Conservation (phyloP, 164 flowering plant species). For the Tetracentron sinense region DNA sequence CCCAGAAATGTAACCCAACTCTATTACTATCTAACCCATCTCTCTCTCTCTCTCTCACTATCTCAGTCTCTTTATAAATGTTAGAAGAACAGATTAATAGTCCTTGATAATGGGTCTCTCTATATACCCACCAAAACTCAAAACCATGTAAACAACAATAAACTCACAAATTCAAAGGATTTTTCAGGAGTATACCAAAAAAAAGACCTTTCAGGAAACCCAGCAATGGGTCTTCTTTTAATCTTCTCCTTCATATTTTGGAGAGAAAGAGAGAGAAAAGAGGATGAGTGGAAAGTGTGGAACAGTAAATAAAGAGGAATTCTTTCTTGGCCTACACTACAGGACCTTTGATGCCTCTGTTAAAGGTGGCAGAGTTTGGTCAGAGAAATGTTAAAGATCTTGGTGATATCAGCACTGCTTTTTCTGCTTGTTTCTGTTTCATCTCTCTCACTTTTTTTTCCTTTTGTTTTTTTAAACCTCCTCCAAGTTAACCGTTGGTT, state of each 20-base stretch:
- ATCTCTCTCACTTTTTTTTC: no score
- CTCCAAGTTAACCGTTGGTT: no score
- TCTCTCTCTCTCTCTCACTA: no score
- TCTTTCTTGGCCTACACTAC: conserved; percentile 16
- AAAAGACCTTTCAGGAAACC: not conserved
- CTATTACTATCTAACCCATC: no score
- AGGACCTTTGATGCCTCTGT: conserved; percentile 34
- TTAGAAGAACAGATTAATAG: not conserved
- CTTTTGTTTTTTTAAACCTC: no score
- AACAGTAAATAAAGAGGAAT: conserved; percentile 11
- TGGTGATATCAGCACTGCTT: conserved; percentile 6
- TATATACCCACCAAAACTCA: not conserved
- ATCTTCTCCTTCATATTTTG: not conserved
- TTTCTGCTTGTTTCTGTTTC: no score
- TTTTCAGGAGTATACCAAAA: no score
- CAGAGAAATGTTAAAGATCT: conserved; percentile 8
- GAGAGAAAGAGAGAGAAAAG: conserved; percentile 7
- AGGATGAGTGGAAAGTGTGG: conserved; percentile 7
- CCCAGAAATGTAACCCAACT: conserved; percentile 14
- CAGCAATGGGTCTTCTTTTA: not conserved
- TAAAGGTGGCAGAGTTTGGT: conserved; percentile 2
- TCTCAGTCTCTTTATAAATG: no score
- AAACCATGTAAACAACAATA: not conserved
- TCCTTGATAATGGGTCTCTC: not conserved
- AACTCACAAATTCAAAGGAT: no score